Evolutionary conservation across 129 eudicot genomes (phyloP).

Genomic region (Scalesia atractyloides): DNA sequence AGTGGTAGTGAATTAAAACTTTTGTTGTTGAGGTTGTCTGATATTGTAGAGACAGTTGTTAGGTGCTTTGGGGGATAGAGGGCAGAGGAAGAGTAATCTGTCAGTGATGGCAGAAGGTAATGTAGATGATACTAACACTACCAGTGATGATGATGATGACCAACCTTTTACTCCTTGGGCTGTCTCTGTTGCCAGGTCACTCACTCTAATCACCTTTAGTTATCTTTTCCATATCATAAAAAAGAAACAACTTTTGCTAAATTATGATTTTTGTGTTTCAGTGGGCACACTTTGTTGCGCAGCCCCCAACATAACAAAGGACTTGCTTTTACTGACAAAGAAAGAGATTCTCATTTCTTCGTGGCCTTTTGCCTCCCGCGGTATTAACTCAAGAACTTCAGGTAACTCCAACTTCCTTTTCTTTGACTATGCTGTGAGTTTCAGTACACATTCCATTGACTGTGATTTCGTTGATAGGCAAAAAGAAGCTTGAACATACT

Average conservation of each 20-base stretch:
- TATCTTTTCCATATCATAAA: background rate
- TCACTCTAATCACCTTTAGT: background rate
- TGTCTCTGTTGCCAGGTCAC: constrained; percentile 42
- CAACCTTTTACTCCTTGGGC: constrained; percentile 43
- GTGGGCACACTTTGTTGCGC: constrained; percentile 70
- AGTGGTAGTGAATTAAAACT: background rate
- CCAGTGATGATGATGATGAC: constrained; percentile 27
- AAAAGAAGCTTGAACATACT: constrained; percentile 61
- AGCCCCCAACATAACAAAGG: constrained; percentile 91
- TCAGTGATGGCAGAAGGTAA: constrained; percentile 22
- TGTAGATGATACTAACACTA: constrained; percentile 23
- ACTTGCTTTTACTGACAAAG: constrained; percentile 73
- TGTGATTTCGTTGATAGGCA: constrained; percentile 49
- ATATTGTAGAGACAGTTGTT: constrained; percentile 25
- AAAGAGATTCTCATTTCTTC: constrained; percentile 83
- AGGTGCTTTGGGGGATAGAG: constrained; percentile 42
- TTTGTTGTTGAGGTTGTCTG: constrained; percentile 22
- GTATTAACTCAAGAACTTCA: constrained; percentile 68
- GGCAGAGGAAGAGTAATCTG: constrained; percentile 34
- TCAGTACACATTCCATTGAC: background rate
- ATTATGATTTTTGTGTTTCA: constrained; percentile 38
- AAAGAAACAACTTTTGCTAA: background rate
- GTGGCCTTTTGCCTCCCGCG: constrained; percentile 82
- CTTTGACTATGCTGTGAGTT: background rate
- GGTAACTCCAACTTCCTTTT: constrained; percentile 27